A percentile compares a stretch with the other conserved stretches of the same genome.
Evolutionary conservation across 2,329 filamentous ascomycete species (phyloP).

Genomic region (Neonectria hederae): DNA sequence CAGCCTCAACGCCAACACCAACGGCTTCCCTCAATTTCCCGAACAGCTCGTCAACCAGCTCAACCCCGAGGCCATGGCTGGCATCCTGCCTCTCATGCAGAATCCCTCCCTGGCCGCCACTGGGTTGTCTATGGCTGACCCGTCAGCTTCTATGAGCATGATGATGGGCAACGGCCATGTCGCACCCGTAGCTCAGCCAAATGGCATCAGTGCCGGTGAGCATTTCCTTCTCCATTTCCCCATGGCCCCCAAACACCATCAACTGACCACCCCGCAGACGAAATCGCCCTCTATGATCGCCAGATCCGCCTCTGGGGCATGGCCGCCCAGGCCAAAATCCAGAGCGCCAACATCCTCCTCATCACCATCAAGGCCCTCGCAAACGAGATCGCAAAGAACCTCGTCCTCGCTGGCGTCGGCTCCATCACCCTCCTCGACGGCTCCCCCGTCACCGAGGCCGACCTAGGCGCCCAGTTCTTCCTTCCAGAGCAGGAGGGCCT

Average conservation of each 20-base stretch:
- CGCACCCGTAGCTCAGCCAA: conserved; percentile 33
- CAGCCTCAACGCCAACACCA: conserved; percentile 24
- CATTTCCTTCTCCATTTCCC: background rate
- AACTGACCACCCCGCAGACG: conserved; percentile 65
- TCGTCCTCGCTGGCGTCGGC: conserved; percentile 91
- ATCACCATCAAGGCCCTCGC: conserved; percentile 88
- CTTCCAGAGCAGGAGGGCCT: conserved; percentile 71
- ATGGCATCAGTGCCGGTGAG: conserved; percentile 49
- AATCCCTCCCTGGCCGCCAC: conserved; percentile 39
- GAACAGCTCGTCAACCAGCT: conserved; percentile 33
- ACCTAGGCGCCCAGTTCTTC: conserved; percentile 87
- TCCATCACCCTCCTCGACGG: conserved; percentile 90
- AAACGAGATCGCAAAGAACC: conserved; percentile 96
- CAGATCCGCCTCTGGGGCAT: conserved; percentile 98
- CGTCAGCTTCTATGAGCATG: conserved; percentile 40
- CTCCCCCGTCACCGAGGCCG: conserved; percentile 76
- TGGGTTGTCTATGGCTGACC: conserved; percentile 40
- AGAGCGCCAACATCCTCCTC: conserved; percentile 87
- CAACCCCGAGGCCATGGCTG: conserved; percentile 38
- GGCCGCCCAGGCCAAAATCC: conserved; percentile 91
- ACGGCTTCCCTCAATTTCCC: conserved; percentile 34
- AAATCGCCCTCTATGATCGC: conserved; percentile 96
- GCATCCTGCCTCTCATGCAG: conserved; percentile 40
- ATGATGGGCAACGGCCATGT: conserved; percentile 44
- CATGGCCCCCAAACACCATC: background rate